These are phyloP conservation scores for Aciculoconidium aculeatum DNA, from an alignment of 805 yeast genomes.

Conservation along the genomic window DNA sequence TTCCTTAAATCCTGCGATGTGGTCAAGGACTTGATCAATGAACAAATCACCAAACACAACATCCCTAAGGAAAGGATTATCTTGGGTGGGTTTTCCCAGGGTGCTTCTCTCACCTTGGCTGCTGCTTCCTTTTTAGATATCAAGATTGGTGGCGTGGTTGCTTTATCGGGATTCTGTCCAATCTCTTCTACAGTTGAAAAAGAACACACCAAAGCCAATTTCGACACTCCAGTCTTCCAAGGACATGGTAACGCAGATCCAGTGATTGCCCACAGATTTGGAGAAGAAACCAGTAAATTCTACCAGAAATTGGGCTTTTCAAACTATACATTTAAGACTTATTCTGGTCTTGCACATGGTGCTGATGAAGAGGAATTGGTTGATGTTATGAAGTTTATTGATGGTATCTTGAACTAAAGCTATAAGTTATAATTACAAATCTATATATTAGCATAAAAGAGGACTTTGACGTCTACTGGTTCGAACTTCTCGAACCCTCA, in stretches of 20 bases:
- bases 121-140: conserved; percentile 46
- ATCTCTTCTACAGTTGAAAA: conserved; percentile 16
- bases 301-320: conserved; percentile 43
- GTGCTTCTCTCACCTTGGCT: conserved; percentile 75
- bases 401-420: conserved; percentile 16
- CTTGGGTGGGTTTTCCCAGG: conserved; percentile 96
- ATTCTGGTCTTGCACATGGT: conserved; percentile 63
- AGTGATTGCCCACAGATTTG: conserved; percentile 42
- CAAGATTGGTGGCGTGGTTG: conserved; percentile 73
- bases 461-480: no score
- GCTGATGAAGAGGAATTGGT: conserved; percentile 60
- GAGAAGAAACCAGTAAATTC: conserved; percentile 37
- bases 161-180: conserved; percentile 71
- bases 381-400: conserved; percentile 39
- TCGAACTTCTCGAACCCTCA: no score
- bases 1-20: conserved; percentile 43
- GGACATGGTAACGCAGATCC: conserved; percentile 86
- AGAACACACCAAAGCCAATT: conserved; percentile 34
- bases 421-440: no score
- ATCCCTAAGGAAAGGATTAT: conserved; percentile 62
- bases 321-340: conserved; percentile 42
- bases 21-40: conserved; percentile 42
- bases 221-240: conserved; percentile 71
- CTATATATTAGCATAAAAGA: no score
- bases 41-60: conserved; percentile 45